Base-by-base conservation (phyloP, 73 alveolate genomes). In the Symbiodinium pilosum region DNA sequence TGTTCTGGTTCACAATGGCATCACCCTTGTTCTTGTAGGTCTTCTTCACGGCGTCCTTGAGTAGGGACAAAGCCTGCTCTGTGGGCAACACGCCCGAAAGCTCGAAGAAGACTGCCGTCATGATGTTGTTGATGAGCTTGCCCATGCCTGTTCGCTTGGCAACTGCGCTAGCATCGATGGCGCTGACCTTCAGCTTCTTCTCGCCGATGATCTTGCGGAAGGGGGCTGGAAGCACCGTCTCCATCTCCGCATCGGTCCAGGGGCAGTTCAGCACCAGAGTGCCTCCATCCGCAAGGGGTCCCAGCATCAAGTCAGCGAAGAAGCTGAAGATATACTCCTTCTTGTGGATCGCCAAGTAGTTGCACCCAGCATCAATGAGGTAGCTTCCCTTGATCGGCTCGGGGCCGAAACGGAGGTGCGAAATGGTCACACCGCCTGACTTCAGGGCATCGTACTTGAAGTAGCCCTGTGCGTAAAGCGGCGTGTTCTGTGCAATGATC, bases 131-230 rank as follows among this genome's bases (percentile, higher is more conserved):
- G 99, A 93, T 93, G 86, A 81, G 84, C 99, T 93, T 93, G 16
- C 99, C 99, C 99, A 93, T 93, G 97, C 97, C 97, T 91, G 97
- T 91, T 14, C 97, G 97, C 47, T 91, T 91, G 42, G 97, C 97
- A 52, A 91, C 97, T 2, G 97, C 97, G 26, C 88, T 69, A n/a
- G 97, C 97, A 43, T 91, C 88, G 77, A 91, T 91, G 40, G 97
- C 97, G 81, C 97, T 68, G 81, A 91, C 97, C 88, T 91, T 91
- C 77, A 91, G 97, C 75, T 83, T 83, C 88, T 91, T 91, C 97
- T 91, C 87, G 56, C 97, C 97, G 69, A 91, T 42, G 43, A 91
- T 91, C 97, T 91, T 91, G 32, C 97, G 97, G 97, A 91, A 91
- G 34, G 97, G 97, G 12, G 97, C 88, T 30, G 97, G 97, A 42